Evolutionary conservation across 1,284 basidiomycete species (phyloP).

Genomic region (Malassezia obtusa): DNA sequence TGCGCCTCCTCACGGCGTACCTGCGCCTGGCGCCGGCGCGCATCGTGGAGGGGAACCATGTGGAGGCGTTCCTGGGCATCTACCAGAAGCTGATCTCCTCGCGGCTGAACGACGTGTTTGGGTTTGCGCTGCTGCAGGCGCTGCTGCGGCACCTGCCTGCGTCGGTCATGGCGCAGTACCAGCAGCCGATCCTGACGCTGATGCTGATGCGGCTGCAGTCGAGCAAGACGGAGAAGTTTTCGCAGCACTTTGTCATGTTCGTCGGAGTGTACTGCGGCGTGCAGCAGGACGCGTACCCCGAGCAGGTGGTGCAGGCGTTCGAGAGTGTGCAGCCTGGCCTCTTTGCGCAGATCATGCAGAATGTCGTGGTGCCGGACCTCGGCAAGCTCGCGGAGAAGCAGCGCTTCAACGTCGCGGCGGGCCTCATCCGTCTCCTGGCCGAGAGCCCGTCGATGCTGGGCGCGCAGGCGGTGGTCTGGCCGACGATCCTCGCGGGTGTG

Average conservation of each 20-base stretch:
- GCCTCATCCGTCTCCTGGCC: slow-evolving; percentile 68
- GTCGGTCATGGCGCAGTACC: slow-evolving; percentile 64
- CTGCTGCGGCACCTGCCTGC: slow-evolving; percentile 64
- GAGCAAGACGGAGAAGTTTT: slow-evolving; percentile 80
- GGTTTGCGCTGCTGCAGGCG: slow-evolving; percentile 76
- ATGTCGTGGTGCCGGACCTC: slow-evolving; percentile 71
- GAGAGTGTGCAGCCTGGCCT: slow-evolving; percentile 77
- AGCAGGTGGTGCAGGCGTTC: slow-evolving; percentile 65
- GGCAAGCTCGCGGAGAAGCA: slow-evolving; percentile 70
- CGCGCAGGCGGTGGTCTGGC: slow-evolving; percentile 52
- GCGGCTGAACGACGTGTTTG: slow-evolving; percentile 79
- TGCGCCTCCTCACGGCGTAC: slow-evolving; percentile 77
- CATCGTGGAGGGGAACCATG: slow-evolving; percentile 66
- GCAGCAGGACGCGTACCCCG: slow-evolving; percentile 63
- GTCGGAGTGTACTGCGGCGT: slow-evolving; percentile 66
- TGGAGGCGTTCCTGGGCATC: slow-evolving; percentile 73
- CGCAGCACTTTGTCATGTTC: slow-evolving; percentile 72
- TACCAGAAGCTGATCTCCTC: slow-evolving; percentile 82
- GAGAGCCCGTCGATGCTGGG: slow-evolving; percentile 59
- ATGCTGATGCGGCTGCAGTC: slow-evolving; percentile 75
- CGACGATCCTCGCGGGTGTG: slow-evolving; percentile 52
- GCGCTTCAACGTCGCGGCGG: slow-evolving; percentile 74
- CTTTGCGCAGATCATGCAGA: slow-evolving; percentile 70
- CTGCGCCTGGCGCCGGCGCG: slow-evolving; percentile 61
- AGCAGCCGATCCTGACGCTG: slow-evolving; percentile 68